Evolutionary conservation across 257 asterid genomes (phyloP).

Genomic region (Nicotiana sylvestris): DNA sequence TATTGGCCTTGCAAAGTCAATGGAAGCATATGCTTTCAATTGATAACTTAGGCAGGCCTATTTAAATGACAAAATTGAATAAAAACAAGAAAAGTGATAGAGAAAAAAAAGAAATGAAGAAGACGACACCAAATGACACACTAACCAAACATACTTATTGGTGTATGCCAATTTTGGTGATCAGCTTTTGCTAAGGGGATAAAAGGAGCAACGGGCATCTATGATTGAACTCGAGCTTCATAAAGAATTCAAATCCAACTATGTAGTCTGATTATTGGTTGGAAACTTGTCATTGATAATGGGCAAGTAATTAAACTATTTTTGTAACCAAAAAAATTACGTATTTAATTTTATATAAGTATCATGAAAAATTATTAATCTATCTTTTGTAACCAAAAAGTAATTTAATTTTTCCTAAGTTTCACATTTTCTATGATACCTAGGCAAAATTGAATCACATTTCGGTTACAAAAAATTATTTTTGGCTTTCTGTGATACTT

Average conservation of each 20-base stretch:
- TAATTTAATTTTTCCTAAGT: too few relatives aligned
- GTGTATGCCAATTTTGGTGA: not conserved
- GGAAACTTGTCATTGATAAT: not conserved
- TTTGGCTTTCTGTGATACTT: too few relatives aligned
- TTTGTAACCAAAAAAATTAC: too few relatives aligned
- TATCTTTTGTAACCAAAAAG: too few relatives aligned
- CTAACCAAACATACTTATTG: conserved; percentile 1
- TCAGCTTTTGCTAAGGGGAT: not conserved
- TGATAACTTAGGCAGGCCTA: conserved; percentile 1
- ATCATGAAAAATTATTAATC: too few relatives aligned
- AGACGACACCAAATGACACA: conserved; percentile 11
- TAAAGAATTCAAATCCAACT: not conserved
- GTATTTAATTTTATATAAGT: too few relatives aligned
- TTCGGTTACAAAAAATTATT: too few relatives aligned
- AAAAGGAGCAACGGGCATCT: not conserved
- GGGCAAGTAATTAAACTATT: not conserved
- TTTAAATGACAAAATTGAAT: conserved; percentile 7
- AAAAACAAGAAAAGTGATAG: not conserved
- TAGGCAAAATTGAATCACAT: too few relatives aligned
- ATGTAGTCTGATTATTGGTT: not conserved
- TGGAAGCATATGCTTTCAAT: conserved; percentile 21
- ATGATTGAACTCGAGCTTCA: not conserved
- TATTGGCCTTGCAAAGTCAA: conserved; percentile 20
- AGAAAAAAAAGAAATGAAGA: not conserved
- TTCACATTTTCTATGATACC: too few relatives aligned